phyloP scores from a whole-genome alignment of 495 filamentous ascomycete species.

The Astrothelium macrocarpum region DNA sequence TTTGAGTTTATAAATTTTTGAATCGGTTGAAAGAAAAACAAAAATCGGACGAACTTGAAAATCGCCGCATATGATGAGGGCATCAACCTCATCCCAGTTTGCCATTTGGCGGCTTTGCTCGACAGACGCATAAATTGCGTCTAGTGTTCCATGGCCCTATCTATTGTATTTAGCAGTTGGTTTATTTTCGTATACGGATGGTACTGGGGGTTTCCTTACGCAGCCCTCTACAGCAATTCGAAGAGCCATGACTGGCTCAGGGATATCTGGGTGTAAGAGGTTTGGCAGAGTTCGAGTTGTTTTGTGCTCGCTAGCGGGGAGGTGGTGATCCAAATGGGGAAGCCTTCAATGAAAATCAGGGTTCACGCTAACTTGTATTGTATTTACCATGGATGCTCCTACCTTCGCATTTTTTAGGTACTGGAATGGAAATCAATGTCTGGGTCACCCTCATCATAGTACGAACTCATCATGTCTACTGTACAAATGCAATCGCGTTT shows the following conservation, averaged over 20 bases:
- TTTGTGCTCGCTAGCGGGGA: background rate
- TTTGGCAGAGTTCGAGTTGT: background rate
- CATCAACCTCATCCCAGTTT: slow-evolving; percentile 66
- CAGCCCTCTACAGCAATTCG: slow-evolving; percentile 69
- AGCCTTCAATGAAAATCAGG: background rate
- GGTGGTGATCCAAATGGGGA: background rate
- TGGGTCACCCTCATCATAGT: background rate
- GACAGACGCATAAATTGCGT: slow-evolving; percentile 79
- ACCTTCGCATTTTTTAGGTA: too few species aligned
- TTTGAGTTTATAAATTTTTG: slow-evolving; percentile 13
- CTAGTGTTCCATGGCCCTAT: slow-evolving; percentile 81
- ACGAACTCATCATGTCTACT: slow-evolving; percentile 6
- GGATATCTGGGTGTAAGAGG: background rate
- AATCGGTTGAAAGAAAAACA: background rate
- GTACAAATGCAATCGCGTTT: slow-evolving; percentile 25
- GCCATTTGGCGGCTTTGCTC: slow-evolving; percentile 50
- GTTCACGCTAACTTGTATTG: background rate
- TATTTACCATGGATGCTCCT: too few species aligned
- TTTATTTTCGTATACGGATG: slow-evolving; percentile 17
- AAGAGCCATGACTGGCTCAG: slow-evolving; percentile 20
- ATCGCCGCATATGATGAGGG: slow-evolving; percentile 83
- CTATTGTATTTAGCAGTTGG: slow-evolving; percentile 1
- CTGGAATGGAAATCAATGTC: too few species aligned
- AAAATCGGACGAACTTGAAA: slow-evolving; percentile 57
- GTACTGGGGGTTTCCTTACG: slow-evolving; percentile 41